These are phyloP conservation scores for Vitis rotundifolia DNA, from an alignment of 164 flowering plant species.

Conservation along the genomic window DNA sequence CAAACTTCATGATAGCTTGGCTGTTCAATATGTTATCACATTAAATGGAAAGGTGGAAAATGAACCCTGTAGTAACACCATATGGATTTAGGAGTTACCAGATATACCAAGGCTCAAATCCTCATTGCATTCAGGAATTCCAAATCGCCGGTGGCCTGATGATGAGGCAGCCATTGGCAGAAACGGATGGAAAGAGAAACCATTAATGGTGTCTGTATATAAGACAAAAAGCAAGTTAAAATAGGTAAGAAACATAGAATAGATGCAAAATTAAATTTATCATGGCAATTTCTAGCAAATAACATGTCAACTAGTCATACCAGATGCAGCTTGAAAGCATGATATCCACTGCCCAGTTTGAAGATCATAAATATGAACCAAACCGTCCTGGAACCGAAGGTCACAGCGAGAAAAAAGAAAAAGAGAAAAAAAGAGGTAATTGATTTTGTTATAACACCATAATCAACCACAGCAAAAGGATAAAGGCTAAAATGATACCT, in stretches of 20 bases:
- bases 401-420: not conserved
- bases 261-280: not conserved
- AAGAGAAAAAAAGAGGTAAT: no score
- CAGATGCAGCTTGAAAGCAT: conserved; percentile 89
- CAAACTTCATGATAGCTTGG: no score
- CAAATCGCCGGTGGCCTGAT: conserved; percentile 92
- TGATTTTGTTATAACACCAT: no score
- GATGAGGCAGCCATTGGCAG: conserved; percentile 83
- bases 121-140: conserved; percentile 45
- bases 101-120: conserved; percentile 52
- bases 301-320: conserved; percentile 28
- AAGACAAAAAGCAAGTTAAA: not conserved
- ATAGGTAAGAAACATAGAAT: not conserved
- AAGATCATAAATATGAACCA: conserved; percentile 88
- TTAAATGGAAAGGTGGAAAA: no score
- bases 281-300: not conserved
- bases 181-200: conserved; percentile 86
- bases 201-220: conserved; percentile 76
- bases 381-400: conserved; percentile 67
- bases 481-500: conserved; percentile 45
- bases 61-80: no score
- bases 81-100: not conserved
- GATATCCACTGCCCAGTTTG: conserved; percentile 91
- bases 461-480: not conserved
- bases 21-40: no score